Base-by-base conservation (phyloP, 306 rosid species). In the Comarum palustre region DNA sequence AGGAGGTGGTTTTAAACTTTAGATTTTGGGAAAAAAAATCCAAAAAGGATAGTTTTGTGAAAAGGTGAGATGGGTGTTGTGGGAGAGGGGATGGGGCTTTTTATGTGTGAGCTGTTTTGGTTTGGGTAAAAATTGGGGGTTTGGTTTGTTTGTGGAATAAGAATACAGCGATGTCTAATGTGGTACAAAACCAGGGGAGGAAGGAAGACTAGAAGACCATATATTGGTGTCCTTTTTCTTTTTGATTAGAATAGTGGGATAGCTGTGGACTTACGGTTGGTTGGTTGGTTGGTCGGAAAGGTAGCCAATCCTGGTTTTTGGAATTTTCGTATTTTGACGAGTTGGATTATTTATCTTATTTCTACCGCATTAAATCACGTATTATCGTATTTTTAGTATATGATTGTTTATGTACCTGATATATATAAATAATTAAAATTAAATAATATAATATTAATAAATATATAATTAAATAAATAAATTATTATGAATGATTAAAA, bases 81-180 rank as follows among this genome's bases (percentile, higher is more conserved):
- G 68, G 32, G 70, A 14, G 16, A 29, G 39, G 67, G 10, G 52
- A 13, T 52, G 76, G 75, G 34, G 48, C 1, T 39, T 58, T 59
- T 25, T 16, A 66, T 22, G 25, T 20, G 51, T 46, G 43, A 34
- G 57, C 39, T 46, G 39, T 43, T 4, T 27, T 81, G 16, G 80
- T 65, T 5, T 27, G 61, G 38, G n/a, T 27, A 11, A 13, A 58
- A 27, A 29, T 57, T 51, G 63, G 74, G 58, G 51, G 59, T 20
- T 22, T 75, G 41, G 83, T 82, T 75, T 73, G 88, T 79, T 85
- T 85, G 80, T 64, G 20, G 25, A 6, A 45, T 45, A 13, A 13
- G 42, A 61, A 32, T 82, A 82, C 88, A 87, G 91, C 81, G 65
- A 52, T 47, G 43, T 63, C 20, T 87, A 84, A 81, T 38, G 46